phyloP scores from a whole-genome alignment of 2,329 filamentous ascomycete species.

The Cladosporium sp. region DNA sequence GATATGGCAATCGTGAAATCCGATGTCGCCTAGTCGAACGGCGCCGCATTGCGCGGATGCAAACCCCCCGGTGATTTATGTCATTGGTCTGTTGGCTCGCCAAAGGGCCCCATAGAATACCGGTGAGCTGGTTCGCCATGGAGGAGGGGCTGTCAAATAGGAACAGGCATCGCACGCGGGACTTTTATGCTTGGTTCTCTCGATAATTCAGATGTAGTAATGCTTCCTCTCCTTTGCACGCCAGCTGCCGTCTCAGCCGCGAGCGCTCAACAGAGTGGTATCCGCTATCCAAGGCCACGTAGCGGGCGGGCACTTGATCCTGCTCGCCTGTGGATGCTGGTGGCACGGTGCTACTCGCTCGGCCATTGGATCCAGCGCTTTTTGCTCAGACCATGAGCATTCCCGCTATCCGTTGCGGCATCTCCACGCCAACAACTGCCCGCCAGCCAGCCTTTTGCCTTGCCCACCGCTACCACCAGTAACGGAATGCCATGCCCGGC shows the following conservation, averaged over 20 bases:
- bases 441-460: conserved; percentile 4
- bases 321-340: conserved; percentile 11
- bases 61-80: conserved; percentile 7
- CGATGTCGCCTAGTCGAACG: conserved; percentile 5
- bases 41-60: conserved; percentile 1
- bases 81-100: neutral
- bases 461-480: conserved; percentile 10
- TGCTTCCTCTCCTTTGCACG: neutral
- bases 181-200: neutral
- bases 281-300: neutral
- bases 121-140: conserved; percentile 8
- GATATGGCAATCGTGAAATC: neutral
- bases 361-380: conserved; percentile 7
- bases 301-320: conserved; percentile 5
- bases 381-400: neutral
- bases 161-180: conserved; percentile 11
- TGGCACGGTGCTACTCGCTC: conserved; percentile 5
- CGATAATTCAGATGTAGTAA: neutral
- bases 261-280: neutral
- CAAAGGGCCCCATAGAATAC: conserved; percentile 3
- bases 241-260: conserved; percentile 11
- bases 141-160: conserved; percentile 8
- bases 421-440: conserved; percentile 13
- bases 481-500: conserved; percentile 13
- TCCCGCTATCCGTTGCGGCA: conserved; percentile 12